phyloP scores from a whole-genome alignment of 1,284 basidiomycete species.

The Ganoderma multipileum region DNA sequence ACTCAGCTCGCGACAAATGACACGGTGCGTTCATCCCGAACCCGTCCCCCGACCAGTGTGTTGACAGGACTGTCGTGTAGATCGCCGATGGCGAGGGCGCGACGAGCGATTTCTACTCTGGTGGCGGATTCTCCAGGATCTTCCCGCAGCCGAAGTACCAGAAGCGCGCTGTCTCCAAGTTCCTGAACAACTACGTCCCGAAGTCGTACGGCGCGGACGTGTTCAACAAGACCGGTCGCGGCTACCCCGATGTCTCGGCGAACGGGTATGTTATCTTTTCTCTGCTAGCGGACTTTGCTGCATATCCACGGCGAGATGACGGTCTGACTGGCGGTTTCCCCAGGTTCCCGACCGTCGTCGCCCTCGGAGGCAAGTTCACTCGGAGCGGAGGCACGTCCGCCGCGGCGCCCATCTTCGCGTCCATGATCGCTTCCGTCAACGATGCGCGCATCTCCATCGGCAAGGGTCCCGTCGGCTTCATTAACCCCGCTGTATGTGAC shows the following conservation, averaged over 20 bases:
- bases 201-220: slow-evolving; percentile 36
- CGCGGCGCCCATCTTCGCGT: slow-evolving; percentile 44
- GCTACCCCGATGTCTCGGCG: slow-evolving; percentile 52
- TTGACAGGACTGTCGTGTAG: neutral
- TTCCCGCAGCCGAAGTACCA: slow-evolving; percentile 49
- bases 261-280: slow-evolving; percentile 34
- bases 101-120: slow-evolving; percentile 41
- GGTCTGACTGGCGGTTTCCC: neutral
- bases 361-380: slow-evolving; percentile 36
- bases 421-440: slow-evolving; percentile 64
- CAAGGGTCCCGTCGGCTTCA: slow-evolving; percentile 56
- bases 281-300: neutral
- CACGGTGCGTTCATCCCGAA: slow-evolving; percentile 21
- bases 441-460: slow-evolving; percentile 56
- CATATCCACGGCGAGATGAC: neutral
- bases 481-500: slow-evolving; percentile 51
- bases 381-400: slow-evolving; percentile 25
- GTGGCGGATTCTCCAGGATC: slow-evolving; percentile 52
- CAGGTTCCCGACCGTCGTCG: slow-evolving; percentile 42
- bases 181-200: slow-evolving; percentile 41
- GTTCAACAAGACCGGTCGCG: slow-evolving; percentile 41
- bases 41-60: neutral
- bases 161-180: slow-evolving; percentile 40
- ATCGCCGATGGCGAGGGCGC: slow-evolving; percentile 9
- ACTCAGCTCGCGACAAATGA: slow-evolving; percentile 29